These are phyloP conservation scores for Pythium vanterpoolii DNA, from an alignment of 352 stramenopile species.

Conservation along the genomic window DNA sequence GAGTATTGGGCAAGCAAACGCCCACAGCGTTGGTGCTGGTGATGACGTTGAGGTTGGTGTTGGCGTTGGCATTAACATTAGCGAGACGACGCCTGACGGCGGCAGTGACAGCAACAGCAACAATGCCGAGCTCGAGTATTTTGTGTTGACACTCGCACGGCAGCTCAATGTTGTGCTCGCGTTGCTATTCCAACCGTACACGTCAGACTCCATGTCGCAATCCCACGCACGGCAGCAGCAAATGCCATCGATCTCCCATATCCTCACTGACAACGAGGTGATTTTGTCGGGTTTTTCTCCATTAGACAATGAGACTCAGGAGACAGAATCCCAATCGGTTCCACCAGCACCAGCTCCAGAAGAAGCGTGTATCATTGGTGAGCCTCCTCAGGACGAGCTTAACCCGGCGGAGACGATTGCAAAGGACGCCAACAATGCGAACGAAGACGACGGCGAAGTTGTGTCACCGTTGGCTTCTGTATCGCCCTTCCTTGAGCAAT, in stretches of 20 bases:
- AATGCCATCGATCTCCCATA: conserved; percentile 43
- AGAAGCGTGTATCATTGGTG: background rate
- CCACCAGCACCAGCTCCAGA: background rate
- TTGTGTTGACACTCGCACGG: conserved; percentile 46
- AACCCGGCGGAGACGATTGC: background rate
- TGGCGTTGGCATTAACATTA: no score
- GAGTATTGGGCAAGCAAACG: background rate
- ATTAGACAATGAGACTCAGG: background rate
- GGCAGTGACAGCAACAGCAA: background rate
- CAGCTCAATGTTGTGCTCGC: conserved; percentile 64
- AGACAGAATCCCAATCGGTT: background rate
- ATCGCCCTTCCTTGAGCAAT: background rate
- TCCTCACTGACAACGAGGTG: conserved; percentile 56
- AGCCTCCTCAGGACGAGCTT: background rate
- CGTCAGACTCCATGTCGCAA: conserved; percentile 21
- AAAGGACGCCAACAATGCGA: background rate
- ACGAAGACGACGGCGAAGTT: background rate
- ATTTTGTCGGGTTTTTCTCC: conserved; percentile 44
- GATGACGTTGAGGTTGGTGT: no score
- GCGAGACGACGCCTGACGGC: background rate
- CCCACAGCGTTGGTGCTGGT: background rate
- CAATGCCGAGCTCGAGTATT: conserved; percentile 48
- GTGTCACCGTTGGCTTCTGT: background rate
- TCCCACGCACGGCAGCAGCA: conserved; percentile 37
- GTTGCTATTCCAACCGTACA: conserved; percentile 50